Conservation (phyloP, 306 rosid species). For the Albizia julibrissin region DNA sequence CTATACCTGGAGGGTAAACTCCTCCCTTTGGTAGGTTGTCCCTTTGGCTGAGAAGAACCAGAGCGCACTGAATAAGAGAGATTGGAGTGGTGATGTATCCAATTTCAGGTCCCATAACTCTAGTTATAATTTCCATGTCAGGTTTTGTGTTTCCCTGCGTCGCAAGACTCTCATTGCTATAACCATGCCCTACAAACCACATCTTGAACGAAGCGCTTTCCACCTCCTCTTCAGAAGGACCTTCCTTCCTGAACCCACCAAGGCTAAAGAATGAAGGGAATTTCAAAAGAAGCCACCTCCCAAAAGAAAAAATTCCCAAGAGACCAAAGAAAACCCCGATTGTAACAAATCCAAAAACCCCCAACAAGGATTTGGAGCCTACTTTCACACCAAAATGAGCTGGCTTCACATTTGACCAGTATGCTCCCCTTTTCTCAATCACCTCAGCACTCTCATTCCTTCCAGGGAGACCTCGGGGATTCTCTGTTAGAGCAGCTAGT, state of each 20-base stretch:
- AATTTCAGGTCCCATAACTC: constrained; percentile 85
- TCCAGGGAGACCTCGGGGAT: constrained; percentile 71
- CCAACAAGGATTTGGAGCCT: constrained; percentile 61
- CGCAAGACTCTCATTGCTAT: constrained; percentile 42
- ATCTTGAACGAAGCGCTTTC: constrained; percentile 78
- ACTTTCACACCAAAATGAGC: constrained; percentile 80
- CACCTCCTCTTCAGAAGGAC: constrained; percentile 79
- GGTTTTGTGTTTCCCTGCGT: constrained; percentile 55
- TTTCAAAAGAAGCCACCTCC: constrained; percentile 78
- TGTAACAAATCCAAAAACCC: constrained; percentile 40
- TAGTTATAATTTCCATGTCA: constrained; percentile 69
- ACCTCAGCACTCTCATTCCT: constrained; percentile 55
- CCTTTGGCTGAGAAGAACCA: constrained; percentile 62
- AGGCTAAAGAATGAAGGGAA: constrained; percentile 80
- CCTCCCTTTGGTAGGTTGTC: constrained; percentile 77
- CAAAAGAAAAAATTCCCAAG: constrained; percentile 53
- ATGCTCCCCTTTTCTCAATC: constrained; percentile 54
- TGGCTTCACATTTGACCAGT: constrained; percentile 76
- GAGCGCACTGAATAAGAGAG: constrained; percentile 79
- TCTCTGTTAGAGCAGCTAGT: constrained; percentile 60
- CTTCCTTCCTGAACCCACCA: constrained; percentile 72
- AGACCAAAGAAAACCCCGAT: constrained; percentile 62
- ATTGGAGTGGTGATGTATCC: constrained; percentile 89
- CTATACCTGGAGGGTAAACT: constrained; percentile 67
- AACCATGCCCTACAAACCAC: constrained; percentile 89